phyloP scores from a whole-genome alignment of 441 rosid species.

The Adansonia grandidieri region DNA sequence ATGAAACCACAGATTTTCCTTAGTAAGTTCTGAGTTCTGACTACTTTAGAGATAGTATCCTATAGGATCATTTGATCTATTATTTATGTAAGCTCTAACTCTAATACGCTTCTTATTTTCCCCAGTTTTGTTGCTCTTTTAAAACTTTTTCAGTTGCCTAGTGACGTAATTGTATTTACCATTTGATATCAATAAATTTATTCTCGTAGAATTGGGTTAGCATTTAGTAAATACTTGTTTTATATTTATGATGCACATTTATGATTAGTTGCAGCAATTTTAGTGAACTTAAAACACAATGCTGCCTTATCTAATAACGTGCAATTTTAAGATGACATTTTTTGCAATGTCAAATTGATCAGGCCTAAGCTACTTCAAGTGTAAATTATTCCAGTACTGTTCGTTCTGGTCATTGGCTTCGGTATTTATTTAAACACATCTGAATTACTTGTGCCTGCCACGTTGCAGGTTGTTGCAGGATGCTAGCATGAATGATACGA shows the following conservation, averaged over 20 bases:
- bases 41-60: background rate
- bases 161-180: background rate
- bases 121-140: background rate
- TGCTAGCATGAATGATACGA: slow-evolving; percentile 69
- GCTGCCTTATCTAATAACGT: slow-evolving; percentile 7
- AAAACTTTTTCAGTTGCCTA: background rate
- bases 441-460: slow-evolving; percentile 2
- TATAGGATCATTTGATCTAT: slow-evolving; percentile 2
- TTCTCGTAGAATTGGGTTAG: background rate
- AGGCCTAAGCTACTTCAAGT: background rate
- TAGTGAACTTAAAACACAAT: background rate
- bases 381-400: background rate
- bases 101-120: background rate
- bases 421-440: background rate
- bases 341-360: background rate
- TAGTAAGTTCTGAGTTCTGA: background rate
- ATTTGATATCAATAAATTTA: background rate
- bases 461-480: slow-evolving; percentile 75
- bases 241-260: background rate
- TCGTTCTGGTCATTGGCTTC: slow-evolving; percentile 5
- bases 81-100: background rate
- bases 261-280: background rate
- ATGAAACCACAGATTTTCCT: background rate
- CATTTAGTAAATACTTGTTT: background rate
- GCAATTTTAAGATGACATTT: background rate